Evolutionary conservation across 495 filamentous ascomycete genomes (phyloP).

Genomic region (Lasiosphaeria miniovina): DNA sequence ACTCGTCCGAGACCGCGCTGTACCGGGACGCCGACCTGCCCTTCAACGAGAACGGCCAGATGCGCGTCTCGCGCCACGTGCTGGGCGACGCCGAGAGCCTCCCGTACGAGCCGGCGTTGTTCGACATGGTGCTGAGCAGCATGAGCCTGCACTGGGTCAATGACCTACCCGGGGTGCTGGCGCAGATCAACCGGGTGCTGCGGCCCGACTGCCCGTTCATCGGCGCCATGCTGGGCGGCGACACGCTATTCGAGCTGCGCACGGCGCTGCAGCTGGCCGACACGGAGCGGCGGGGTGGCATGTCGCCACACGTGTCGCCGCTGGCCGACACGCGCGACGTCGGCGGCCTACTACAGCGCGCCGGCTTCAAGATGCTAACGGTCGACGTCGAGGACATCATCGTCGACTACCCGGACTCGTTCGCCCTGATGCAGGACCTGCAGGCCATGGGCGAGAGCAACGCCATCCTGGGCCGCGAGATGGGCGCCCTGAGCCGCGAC

Average conservation of each 20-base stretch:
- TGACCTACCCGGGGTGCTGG: conserved; percentile 79
- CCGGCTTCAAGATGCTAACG: conserved; percentile 93
- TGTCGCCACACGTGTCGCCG: conserved; percentile 82
- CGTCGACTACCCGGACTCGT: conserved; percentile 90
- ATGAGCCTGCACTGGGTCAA: conserved; percentile 97
- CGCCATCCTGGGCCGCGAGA: conserved; percentile 75
- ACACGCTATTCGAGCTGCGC: conserved; percentile 90
- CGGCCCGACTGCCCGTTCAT: conserved; percentile 92
- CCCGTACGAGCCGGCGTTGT: conserved; percentile 72
- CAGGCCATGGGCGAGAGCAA: conserved; percentile 94
- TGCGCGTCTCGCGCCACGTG: conserved; percentile 69
- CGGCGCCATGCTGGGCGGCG: conserved; percentile 93
- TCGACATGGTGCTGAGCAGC: conserved; percentile 85
- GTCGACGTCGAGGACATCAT: conserved; percentile 97
- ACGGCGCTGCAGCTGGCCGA: conserved; percentile 93
- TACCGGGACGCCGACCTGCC: conserved; percentile 74
- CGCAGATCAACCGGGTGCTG: conserved; percentile 75
- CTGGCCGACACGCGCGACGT: conserved; percentile 90
- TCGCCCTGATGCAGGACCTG: conserved; percentile 87
- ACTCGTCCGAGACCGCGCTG: conserved; percentile 73
- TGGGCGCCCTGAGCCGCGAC: conserved; percentile 71
- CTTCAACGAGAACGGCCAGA: conserved; percentile 77
- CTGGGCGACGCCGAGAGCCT: conserved; percentile 67
- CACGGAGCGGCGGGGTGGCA: conserved; percentile 80
- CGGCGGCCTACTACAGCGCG: conserved; percentile 77